Base-by-base conservation (phyloP, 2,329 filamentous ascomycete species). In the Calycina herbarum region DNA sequence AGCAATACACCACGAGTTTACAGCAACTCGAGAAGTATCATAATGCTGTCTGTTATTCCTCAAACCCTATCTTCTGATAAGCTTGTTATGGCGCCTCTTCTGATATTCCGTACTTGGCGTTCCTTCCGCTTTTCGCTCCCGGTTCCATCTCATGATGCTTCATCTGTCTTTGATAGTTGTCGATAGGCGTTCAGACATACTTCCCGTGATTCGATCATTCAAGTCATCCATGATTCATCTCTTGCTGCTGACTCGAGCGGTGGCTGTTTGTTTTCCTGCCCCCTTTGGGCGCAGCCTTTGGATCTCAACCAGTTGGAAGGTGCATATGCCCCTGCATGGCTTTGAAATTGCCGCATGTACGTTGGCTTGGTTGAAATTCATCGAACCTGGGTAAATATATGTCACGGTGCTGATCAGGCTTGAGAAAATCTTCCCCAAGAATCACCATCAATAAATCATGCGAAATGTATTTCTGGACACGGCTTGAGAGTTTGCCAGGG, bases 401-500 rank as follows among this genome's bases (percentile, higher is more conserved):
- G 48, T 54, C 24, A 40, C 38, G 38, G 13, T 40, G 13, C 38
- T 40, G 38, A 40, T 40, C 38, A 15, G 38, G 38, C 38, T 40
- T 17, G 13, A 5, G 13, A 54, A 27, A 54, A 54, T 13, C 20
- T 15, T 54, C 48, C 48, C 48, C 48, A 54, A 54, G 48, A 54
- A 54, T 27, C 48, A 54, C 27, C 31, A 33, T 20, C n/a, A 59
- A 20, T 35, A 58, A 31, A 7, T 59, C 58, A 60, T 60, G 58
- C 35, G 38, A 59, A 33, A 59, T 60, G 58, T 60, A 60, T 60
- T 60, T 60, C 35, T 60, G 35, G 58, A 60, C 35, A 27, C 35
- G 40, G 58, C 24, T 24, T 29, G 38, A 40, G 5, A 40, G 35
- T 13, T 40, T 40, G 40, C 40, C 24, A 24, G n/a, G 38, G n/a